Percentiles rank a stretch among this genome's conserved stretches.
These are phyloP conservation scores for Sordaria brevicollis DNA, from an alignment of 495 filamentous ascomycete species.

Conservation along the genomic window DNA sequence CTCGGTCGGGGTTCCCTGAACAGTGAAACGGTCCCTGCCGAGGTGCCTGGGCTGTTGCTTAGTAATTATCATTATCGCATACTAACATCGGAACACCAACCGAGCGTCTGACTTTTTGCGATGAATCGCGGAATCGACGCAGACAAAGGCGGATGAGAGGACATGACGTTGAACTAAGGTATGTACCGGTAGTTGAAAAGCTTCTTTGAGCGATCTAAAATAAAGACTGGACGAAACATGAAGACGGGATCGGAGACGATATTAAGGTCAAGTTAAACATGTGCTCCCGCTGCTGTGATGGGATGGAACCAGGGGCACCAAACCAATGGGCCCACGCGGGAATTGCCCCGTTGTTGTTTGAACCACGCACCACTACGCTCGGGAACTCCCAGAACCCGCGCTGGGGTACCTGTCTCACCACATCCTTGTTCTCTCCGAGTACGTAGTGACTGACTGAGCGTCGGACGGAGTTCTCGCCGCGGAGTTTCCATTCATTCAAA, in stretches of 20 bases:
- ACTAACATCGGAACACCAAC: not conserved
- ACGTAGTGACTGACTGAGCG: not conserved
- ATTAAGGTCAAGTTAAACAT: not conserved
- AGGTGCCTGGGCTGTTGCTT: not conserved
- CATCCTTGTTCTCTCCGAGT: not conserved
- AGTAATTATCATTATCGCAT: not conserved
- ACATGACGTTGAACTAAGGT: too few species aligned
- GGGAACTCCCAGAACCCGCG: not conserved
- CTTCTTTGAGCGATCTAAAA: not conserved
- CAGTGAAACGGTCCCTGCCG: not conserved
- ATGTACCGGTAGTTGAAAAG: not conserved
- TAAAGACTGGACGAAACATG: not conserved
- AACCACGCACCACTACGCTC: not conserved
- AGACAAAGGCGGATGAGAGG: not conserved
- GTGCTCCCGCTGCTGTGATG: not conserved
- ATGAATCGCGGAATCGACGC: not conserved
- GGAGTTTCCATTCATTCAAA: not conserved
- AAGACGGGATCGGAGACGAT: not conserved
- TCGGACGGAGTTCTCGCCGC: not conserved
- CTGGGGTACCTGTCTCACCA: not conserved
- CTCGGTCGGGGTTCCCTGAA: not conserved
- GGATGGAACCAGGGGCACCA: not conserved
- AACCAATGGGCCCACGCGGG: not conserved
- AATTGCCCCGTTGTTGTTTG: not conserved
- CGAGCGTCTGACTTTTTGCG: not conserved